A percentile compares a stretch with the other conserved stretches of the same genome.
These are phyloP conservation scores for Sugiyamaella novakii DNA, from an alignment of 1,139 yeast genomes.

Conservation along the genomic window DNA sequence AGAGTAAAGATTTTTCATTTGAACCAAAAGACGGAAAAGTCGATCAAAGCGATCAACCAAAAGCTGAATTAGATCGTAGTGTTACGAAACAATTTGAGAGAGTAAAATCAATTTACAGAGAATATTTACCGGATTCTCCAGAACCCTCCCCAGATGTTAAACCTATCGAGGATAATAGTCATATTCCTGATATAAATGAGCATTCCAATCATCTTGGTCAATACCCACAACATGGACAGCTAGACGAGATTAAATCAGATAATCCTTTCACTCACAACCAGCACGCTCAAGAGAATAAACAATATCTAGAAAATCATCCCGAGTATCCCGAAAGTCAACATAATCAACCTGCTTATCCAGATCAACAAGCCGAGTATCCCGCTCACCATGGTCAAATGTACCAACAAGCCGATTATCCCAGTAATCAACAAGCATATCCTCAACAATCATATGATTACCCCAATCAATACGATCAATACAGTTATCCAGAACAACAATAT, in stretches of 20 bases:
- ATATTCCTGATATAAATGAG: constrained; percentile 1
- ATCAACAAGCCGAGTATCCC: constrained; percentile 8
- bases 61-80: constrained; percentile 26
- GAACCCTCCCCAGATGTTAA: constrained; percentile 15
- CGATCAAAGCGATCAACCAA: neutral
- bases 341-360: neutral
- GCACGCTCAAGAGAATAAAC: too few relatives aligned
- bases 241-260: neutral
- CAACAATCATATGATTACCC: constrained; percentile 3
- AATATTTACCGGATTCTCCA: constrained; percentile 34
- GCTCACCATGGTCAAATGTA: neutral
- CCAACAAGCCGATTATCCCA: neutral
- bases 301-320: neutral
- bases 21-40: constrained; percentile 11
- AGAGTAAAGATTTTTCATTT: constrained; percentile 20
- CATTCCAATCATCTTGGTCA: neutral
- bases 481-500: neutral
- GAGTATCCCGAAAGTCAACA: neutral
- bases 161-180: constrained; percentile 6
- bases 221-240: neutral
- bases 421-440: neutral
- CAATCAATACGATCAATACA: constrained; percentile 5
- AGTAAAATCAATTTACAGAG: constrained; percentile 39
- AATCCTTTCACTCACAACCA: neutral
- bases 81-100: constrained; percentile 38